Percentiles rank a stretch among this genome's conserved stretches.
These are phyloP conservation scores for Senecio squalidus DNA, from an alignment of 140 eudicot species.

Conservation along the genomic window DNA sequence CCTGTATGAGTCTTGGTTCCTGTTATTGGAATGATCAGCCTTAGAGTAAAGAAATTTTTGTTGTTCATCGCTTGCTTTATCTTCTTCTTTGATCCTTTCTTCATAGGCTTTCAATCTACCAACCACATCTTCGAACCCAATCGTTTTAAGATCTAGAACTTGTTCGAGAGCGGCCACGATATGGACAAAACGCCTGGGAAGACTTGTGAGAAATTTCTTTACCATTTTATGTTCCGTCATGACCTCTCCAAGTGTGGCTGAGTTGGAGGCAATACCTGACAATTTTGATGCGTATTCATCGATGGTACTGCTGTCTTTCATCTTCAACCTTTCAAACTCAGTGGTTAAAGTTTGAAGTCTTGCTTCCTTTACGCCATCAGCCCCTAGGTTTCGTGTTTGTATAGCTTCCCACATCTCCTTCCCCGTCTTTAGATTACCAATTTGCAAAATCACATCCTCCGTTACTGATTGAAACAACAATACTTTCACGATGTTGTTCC, in stretches of 20 bases:
- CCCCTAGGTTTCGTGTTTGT: background rate
- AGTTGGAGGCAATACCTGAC: background rate
- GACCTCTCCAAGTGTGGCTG: background rate
- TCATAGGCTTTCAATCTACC: background rate
- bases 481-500: too few species aligned
- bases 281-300: background rate
- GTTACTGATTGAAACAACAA: too few species aligned
- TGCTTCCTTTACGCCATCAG: background rate
- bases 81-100: background rate
- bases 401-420: too few species aligned
- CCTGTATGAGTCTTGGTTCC: background rate
- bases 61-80: background rate
- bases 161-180: background rate
- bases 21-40: too few species aligned
- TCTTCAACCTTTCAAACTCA: background rate
- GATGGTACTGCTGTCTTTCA: background rate
- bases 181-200: background rate
- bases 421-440: too few species aligned
- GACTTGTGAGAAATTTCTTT: background rate
- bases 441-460: too few species aligned
- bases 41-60: too few species aligned
- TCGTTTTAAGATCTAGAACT: background rate
- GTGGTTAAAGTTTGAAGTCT: background rate
- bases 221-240: too few species aligned
- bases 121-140: background rate